These are phyloP conservation scores for Vaccinium corymbosum DNA, from an alignment of 148 eudicot genomes.

Conservation along the genomic window DNA sequence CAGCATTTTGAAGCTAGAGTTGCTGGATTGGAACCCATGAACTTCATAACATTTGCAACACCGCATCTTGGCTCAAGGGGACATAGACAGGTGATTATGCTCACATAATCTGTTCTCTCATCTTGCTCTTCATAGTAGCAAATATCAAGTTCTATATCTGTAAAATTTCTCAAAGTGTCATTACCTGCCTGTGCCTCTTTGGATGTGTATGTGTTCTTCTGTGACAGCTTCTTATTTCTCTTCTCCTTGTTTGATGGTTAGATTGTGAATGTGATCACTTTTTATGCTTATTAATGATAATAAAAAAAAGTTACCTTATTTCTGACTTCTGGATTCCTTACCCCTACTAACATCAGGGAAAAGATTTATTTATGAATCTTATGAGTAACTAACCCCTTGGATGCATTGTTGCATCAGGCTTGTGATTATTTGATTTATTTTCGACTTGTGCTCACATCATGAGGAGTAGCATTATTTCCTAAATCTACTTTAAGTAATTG, in stretches of 20 bases:
- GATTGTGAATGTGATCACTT: background rate
- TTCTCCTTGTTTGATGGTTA: background rate
- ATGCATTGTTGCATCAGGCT: background rate
- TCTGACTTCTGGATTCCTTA: background rate
- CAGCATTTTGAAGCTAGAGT: conserved; percentile 42
- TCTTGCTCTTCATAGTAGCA: background rate
- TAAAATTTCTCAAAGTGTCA: background rate
- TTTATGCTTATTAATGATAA: background rate
- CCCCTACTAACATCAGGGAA: background rate
- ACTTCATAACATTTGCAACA: conserved; percentile 87
- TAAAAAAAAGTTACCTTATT: background rate
- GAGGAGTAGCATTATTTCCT: background rate
- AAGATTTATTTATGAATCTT: background rate
- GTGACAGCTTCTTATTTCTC: background rate
- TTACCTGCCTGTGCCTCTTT: background rate
- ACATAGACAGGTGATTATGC: conserved; percentile 66
- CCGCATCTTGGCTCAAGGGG: conserved; percentile 95
- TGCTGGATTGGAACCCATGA: conserved; percentile 83
- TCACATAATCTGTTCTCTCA: background rate
- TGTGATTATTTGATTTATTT: background rate
- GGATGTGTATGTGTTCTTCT: background rate
- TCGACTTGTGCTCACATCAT: background rate
- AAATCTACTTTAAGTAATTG: background rate
- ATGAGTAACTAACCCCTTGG: background rate
- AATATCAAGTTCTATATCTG: background rate